phyloP scores from a whole-genome alignment of 768 basidiomycete species.

The Russula sp. region DNA sequence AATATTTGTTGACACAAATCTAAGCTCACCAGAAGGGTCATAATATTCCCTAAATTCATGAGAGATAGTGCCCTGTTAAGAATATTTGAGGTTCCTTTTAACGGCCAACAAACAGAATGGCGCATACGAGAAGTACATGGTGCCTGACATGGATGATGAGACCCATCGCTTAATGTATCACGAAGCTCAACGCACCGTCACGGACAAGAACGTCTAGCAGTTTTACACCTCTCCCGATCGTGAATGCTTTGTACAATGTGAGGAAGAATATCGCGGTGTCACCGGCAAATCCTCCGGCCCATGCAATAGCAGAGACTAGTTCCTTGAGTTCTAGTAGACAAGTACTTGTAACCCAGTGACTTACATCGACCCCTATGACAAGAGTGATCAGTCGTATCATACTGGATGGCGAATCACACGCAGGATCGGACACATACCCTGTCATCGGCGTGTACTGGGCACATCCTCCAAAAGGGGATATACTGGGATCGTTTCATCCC shows the following conservation, averaged over 20 bases:
- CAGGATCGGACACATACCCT: conserved; percentile 5
- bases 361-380: conserved; percentile 13
- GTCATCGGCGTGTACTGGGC: conserved; percentile 3
- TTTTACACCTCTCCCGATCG: no score
- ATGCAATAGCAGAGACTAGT: conserved; percentile 15
- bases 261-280: conserved; percentile 19
- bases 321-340: neutral
- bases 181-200: no score
- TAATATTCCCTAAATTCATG: conserved; percentile 20
- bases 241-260: conserved; percentile 18
- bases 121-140: conserved; percentile 24
- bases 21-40: conserved; percentile 13
- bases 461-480: conserved; percentile 12
- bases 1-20: neutral
- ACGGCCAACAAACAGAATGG: neutral
- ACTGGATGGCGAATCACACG: neutral
- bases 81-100: neutral
- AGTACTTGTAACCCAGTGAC: neutral
- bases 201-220: no score
- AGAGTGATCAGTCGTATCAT: neutral
- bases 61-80: conserved; percentile 14
- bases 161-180: no score
- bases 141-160: no score
- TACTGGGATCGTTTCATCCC: neutral
- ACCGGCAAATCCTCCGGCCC: conserved; percentile 11